phyloP scores from a whole-genome alignment of 768 basidiomycete genomes.

The Kwoniella europaea region DNA sequence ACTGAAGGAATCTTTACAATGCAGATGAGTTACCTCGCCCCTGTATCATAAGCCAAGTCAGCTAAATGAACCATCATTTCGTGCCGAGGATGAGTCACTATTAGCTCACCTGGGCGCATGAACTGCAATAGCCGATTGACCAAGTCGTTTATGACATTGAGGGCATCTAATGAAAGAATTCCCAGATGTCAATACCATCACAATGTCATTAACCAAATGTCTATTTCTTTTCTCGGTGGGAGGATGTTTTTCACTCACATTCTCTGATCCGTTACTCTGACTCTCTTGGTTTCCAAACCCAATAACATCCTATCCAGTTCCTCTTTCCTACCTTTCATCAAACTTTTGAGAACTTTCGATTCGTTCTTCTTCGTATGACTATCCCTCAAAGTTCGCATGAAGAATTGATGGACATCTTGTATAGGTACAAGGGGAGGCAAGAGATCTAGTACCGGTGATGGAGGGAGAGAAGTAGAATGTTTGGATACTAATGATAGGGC shows the following conservation, averaged over 20 bases:
- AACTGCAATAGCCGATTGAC: conserved; percentile 90
- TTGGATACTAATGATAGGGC: conserved; percentile 86
- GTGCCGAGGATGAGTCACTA: not conserved
- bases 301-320: conserved; percentile 75
- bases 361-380: conserved; percentile 67
- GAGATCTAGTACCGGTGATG: conserved; percentile 79
- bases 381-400: conserved; percentile 71
- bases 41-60: conserved; percentile 59
- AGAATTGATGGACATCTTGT: conserved; percentile 75
- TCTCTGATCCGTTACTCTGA: conserved; percentile 87
- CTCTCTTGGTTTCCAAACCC: conserved; percentile 75
- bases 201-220: not conserved
- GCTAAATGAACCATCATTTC: not conserved
- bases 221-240: too few relatives aligned
- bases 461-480: conserved; percentile 80
- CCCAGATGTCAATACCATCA: not conserved
- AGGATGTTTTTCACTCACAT: conserved; percentile 67
- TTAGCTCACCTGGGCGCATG: conserved; percentile 77
- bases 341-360: conserved; percentile 69
- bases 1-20: conserved; percentile 79
- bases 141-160: conserved; percentile 91
- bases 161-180: conserved; percentile 70
- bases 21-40: conserved; percentile 95
- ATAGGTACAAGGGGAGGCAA: conserved; percentile 89
- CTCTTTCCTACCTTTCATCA: conserved; percentile 77